Percentiles rank a stretch among this genome's conserved stretches.
phyloP scores from a whole-genome alignment of 1,284 basidiomycete species.

The Tilletia horrida region DNA sequence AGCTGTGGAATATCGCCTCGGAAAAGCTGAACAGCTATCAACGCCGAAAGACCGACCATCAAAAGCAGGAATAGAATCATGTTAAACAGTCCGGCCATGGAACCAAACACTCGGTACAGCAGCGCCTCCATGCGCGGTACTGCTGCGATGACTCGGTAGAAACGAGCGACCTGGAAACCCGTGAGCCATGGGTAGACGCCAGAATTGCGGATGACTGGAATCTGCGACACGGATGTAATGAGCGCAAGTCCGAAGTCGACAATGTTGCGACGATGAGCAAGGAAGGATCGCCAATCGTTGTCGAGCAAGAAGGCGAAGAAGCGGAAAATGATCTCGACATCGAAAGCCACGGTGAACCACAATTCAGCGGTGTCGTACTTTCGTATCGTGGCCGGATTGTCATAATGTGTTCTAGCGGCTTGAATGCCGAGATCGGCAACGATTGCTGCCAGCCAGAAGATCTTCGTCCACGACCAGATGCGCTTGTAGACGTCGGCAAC shows the following conservation, averaged over 20 bases:
- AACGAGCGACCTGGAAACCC: conserved; percentile 79
- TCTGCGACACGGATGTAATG: conserved; percentile 75
- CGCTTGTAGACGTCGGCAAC: conserved; percentile 47
- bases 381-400: conserved; percentile 24
- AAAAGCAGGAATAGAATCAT: conserved; percentile 89
- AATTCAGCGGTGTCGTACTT: conserved; percentile 65
- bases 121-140: conserved; percentile 70
- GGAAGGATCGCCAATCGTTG: conserved; percentile 79
- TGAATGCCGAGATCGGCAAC: conserved; percentile 66
- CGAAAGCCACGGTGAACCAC: conserved; percentile 77
- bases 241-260: conserved; percentile 80
- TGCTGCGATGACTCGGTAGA: conserved; percentile 88
- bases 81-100: conserved; percentile 84
- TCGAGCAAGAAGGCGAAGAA: conserved; percentile 64
- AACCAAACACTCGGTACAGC: conserved; percentile 73
- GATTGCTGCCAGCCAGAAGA: conserved; percentile 63
- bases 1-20: conserved; percentile 70
- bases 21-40: conserved; percentile 69
- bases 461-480: conserved; percentile 47
- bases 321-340: conserved; percentile 79
- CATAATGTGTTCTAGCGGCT: conserved; percentile 62
- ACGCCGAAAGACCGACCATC: conserved; percentile 80
- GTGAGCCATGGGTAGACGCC: conserved; percentile 83
- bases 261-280: conserved; percentile 67
- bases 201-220: conserved; percentile 69